phyloP scores from a whole-genome alignment of 1,139 yeast species.

The Debaryomyces sp. region DNA sequence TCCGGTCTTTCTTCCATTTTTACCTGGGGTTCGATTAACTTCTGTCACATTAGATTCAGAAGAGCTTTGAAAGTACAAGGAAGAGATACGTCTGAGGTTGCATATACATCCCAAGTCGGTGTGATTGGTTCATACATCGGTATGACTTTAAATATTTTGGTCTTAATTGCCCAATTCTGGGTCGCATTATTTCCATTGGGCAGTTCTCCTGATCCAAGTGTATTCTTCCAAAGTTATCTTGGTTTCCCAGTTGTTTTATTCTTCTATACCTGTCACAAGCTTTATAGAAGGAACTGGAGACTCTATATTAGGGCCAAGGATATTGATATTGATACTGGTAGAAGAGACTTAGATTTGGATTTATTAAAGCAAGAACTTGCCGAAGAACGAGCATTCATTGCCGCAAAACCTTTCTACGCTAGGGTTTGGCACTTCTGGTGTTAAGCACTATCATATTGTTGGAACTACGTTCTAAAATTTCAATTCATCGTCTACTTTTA shows the following conservation, averaged over 20 bases:
- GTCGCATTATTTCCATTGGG: slow-evolving; percentile 72
- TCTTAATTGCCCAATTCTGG: slow-evolving; percentile 82
- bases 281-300: slow-evolving; percentile 57
- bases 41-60: slow-evolving; percentile 81
- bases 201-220: slow-evolving; percentile 52
- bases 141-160: slow-evolving; percentile 57
- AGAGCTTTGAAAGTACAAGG: slow-evolving; percentile 69
- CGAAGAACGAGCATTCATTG: slow-evolving; percentile 57
- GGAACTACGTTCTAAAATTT: neutral
- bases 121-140: slow-evolving; percentile 71
- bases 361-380: slow-evolving; percentile 65
- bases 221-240: slow-evolving; percentile 63
- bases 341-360: slow-evolving; percentile 68
- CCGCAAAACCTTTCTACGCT: slow-evolving; percentile 53
- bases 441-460: slow-evolving; percentile 34
- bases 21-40: slow-evolving; percentile 80
- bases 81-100: slow-evolving; percentile 64
- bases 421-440: slow-evolving; percentile 62
- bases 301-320: slow-evolving; percentile 49
- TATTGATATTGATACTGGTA: slow-evolving; percentile 69
- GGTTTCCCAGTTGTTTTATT: slow-evolving; percentile 62
- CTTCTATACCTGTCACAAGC: slow-evolving; percentile 59
- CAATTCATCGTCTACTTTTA: neutral
- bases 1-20: slow-evolving; percentile 84
- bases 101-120: slow-evolving; percentile 72